Percentiles rank a stretch among this genome's conserved stretches.
phyloP scores from a whole-genome alignment of 495 filamentous ascomycete genomes.

The Clohesyomyces aquaticus region DNA sequence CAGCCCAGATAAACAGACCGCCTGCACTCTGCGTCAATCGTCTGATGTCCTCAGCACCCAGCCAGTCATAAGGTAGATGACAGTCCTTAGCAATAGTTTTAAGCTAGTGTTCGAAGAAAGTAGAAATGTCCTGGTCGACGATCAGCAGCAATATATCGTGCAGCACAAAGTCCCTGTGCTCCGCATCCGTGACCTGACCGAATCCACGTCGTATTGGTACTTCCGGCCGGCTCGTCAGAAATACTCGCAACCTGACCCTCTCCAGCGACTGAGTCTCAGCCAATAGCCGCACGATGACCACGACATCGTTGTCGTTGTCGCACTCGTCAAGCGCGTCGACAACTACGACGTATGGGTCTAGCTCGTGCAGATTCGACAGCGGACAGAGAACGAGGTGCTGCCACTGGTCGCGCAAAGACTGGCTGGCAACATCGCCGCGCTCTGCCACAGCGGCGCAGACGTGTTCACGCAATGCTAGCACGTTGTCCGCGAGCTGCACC shows the following conservation, averaged over 20 bases:
- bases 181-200: constrained; percentile 16
- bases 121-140: constrained; percentile 47
- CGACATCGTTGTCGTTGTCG: constrained; percentile 38
- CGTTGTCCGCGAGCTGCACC: constrained; percentile 22
- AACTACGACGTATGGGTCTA: constrained; percentile 31
- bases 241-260: constrained; percentile 38
- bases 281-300: constrained; percentile 42
- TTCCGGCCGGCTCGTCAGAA: constrained; percentile 49
- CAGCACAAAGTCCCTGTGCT: constrained; percentile 39
- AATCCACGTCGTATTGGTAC: constrained; percentile 41
- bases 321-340: constrained; percentile 49
- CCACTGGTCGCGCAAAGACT: constrained; percentile 22
- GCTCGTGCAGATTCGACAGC: constrained; percentile 4
- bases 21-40: constrained; percentile 47
- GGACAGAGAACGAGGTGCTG: constrained; percentile 10
- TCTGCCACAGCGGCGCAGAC: constrained; percentile 21
- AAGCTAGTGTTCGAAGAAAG: constrained; percentile 42
- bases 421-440: constrained; percentile 13
- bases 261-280: constrained; percentile 32
- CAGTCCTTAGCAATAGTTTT: constrained; percentile 3
- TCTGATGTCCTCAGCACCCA: constrained; percentile 42
- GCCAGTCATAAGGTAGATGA: constrained; percentile 45
- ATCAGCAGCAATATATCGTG: constrained; percentile 42
- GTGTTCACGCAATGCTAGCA: constrained; percentile 1
- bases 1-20: constrained; percentile 44